A percentile compares a stretch with the other conserved stretches of the same genome.
Evolutionary conservation across 768 basidiomycete species (phyloP).

Genomic region (Peribolospora baueri): DNA sequence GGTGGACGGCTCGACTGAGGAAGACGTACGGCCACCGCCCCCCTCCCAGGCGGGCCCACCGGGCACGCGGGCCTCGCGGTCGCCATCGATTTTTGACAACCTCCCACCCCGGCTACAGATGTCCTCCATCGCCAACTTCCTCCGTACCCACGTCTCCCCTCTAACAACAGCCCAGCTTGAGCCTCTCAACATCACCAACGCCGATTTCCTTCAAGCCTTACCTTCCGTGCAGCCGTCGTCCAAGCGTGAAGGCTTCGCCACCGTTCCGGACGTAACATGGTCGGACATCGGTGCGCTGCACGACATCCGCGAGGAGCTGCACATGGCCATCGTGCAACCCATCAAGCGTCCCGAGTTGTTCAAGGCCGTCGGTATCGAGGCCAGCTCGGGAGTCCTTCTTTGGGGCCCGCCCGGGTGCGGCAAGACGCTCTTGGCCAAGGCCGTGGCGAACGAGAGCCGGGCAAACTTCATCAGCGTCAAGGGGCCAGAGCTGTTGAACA

Average conservation of each 20-base stretch:
- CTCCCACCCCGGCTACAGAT: slow-evolving; percentile 25
- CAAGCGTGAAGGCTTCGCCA: slow-evolving; percentile 92
- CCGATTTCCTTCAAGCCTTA: slow-evolving; percentile 62
- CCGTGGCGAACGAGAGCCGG: slow-evolving; percentile 80
- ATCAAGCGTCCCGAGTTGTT: slow-evolving; percentile 76
- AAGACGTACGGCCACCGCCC: neutral
- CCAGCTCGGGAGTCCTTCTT: slow-evolving; percentile 77
- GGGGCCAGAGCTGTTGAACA: slow-evolving; percentile 87
- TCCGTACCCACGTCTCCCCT: slow-evolving; percentile 60
- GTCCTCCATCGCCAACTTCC: slow-evolving; percentile 63
- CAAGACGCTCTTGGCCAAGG: slow-evolving; percentile 91
- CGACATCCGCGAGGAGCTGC: slow-evolving; percentile 61
- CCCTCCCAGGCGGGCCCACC: neutral
- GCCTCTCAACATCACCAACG: slow-evolving; percentile 51
- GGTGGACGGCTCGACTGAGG: neutral
- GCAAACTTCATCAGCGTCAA: slow-evolving; percentile 98
- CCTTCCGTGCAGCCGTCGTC: slow-evolving; percentile 81
- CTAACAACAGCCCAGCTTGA: slow-evolving; percentile 53
- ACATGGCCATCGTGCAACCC: slow-evolving; percentile 94
- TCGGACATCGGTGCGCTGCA: slow-evolving; percentile 81
- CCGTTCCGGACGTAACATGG: slow-evolving; percentile 89
- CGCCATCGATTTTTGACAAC: slow-evolving; percentile 21
- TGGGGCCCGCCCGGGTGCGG: slow-evolving; percentile 99
- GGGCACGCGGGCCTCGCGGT: too few species aligned
- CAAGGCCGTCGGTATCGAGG: slow-evolving; percentile 61